Base-by-base conservation (phyloP, 2,329 filamentous ascomycete genomes). In the Seiridium unicorne region DNA sequence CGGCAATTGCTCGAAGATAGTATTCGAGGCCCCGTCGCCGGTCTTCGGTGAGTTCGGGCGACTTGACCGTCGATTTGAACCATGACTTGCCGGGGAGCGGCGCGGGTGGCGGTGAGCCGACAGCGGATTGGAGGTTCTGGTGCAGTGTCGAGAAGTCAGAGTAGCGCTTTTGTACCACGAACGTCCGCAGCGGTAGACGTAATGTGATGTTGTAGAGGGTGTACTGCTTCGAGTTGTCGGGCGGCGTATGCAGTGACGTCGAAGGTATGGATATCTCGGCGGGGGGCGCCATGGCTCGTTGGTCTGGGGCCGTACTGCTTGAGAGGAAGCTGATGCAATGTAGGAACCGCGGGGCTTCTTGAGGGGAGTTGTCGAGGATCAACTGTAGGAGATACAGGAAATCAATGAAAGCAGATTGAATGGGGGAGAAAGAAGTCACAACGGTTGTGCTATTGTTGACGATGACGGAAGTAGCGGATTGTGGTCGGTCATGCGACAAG, bases 121-220 rank as follows among this genome's bases (percentile, higher is more conserved):
- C 83, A 55, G 86, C 78, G 46, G 82, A 77, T 26, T 81, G 79
- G 7, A 96, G 82, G 3, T 83, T 76, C 36, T 79, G 73, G 76
- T 95, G 86, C 13, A 96, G 85, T 51, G 80, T 73, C 59, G 80
- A 78, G 70, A 95, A 95, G 72, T 95, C 91, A 57, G 88, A 92
- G 79, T 94, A 96, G 68, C 91, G 89, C 75, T 93, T 94, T 69
- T 88, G 86, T 4, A 93, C 81, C 64, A 90, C 88, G 68, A 89
- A 90, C 4, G 89, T 90, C 53, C 89, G 87, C 11, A 94, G 83
- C 0, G 91, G 91, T 1, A 93, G 86, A 55, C 90, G 87, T 61
- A 95, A 81, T 31, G 86, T 88, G 73, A 93, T 89, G 73, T 91
- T 91, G 79, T 93, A 94, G 64, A 89, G 83, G 0, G 90, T 93